Evolutionary conservation across 257 asterid genomes (phyloP).

Genomic region (Solanum peruvianum): DNA sequence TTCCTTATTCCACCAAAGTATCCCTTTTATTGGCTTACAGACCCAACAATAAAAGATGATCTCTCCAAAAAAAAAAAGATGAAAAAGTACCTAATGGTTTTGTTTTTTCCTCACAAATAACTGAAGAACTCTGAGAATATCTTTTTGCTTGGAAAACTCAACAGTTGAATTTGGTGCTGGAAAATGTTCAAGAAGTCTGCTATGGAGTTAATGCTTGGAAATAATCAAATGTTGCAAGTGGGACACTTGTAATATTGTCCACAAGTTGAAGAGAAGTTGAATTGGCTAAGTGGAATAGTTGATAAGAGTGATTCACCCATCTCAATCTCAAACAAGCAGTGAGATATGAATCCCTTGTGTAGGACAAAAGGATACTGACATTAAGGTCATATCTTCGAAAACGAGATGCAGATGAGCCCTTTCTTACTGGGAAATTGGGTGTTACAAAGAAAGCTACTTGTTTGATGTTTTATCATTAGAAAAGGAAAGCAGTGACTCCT

Average conservation of each 20-base stretch:
- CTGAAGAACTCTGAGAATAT: not conserved
- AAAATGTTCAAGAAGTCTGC: not conserved
- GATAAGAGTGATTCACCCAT: not conserved
- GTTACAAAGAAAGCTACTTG: not conserved
- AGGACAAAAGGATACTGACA: not conserved
- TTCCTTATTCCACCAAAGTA: not conserved
- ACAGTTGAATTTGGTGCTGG: not conserved
- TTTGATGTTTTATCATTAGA: not conserved
- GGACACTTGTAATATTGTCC: not conserved
- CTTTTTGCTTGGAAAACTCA: not conserved
- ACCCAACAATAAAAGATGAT: not conserved
- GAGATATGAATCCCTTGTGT: not conserved
- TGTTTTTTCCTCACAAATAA: not conserved
- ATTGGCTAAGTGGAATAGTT: not conserved
- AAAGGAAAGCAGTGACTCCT: not conserved
- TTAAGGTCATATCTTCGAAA: not conserved
- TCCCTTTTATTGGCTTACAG: not conserved
- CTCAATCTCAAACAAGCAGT: not conserved
- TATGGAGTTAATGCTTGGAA: not conserved
- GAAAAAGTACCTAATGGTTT: not conserved
- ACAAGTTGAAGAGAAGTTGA: not conserved
- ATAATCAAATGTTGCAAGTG: not conserved
- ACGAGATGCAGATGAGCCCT: not conserved
- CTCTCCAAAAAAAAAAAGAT: not conserved
- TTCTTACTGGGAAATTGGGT: not conserved